Conservation (phyloP, 371 early-diverging fungal genomes). For the Zychaea mexicana region DNA sequence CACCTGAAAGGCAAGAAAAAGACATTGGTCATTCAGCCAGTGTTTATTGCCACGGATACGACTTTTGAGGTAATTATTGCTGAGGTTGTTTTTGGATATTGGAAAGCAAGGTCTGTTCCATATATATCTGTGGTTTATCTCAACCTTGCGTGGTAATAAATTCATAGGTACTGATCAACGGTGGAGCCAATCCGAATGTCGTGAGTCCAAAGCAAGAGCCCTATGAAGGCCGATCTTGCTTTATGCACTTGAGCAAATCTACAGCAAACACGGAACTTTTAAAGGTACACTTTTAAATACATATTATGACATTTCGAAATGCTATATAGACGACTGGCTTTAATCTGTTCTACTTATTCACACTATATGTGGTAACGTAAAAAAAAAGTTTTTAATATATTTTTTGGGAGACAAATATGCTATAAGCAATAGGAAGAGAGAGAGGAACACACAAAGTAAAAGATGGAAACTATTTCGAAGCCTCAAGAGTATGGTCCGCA, state of each 20-base stretch:
- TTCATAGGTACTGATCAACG: conserved; percentile 22
- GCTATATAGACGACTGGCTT: too few species aligned
- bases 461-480: too few species aligned
- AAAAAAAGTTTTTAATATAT: too few species aligned
- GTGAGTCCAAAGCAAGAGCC: conserved; percentile 15
- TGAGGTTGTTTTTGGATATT: neutral
- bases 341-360: conserved; percentile 4
- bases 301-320: conserved; percentile 26
- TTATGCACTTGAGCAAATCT: conserved; percentile 20
- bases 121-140: neutral
- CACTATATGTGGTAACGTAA: too few species aligned
- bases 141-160: neutral
- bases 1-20: neutral
- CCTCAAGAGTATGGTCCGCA: too few species aligned
- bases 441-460: too few species aligned
- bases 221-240: conserved; percentile 23
- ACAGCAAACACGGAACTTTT: neutral
- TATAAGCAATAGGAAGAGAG: too few species aligned
- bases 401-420: too few species aligned
- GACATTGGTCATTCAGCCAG: neutral
- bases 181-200: conserved; percentile 29
- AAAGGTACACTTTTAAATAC: conserved; percentile 5
- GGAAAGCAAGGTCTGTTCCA: neutral
- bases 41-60: conserved; percentile 3
- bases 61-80: neutral